These are phyloP conservation scores for Ormosia semicastrata DNA, from an alignment of 306 rosid species.

Conservation along the genomic window DNA sequence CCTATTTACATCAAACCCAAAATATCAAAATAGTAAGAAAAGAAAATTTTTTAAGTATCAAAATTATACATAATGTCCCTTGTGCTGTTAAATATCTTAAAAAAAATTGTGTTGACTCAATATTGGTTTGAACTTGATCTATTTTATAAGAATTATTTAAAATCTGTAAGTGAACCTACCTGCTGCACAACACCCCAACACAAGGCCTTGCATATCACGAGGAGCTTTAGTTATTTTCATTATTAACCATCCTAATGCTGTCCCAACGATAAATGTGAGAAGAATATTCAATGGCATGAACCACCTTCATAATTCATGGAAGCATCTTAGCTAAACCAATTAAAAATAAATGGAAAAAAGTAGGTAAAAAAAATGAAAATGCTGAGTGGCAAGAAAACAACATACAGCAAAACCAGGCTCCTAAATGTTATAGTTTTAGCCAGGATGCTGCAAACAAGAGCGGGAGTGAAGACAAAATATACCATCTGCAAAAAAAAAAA, in stretches of 20 bases:
- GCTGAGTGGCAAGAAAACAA: neutral
- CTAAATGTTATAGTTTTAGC: slow-evolving; percentile 3
- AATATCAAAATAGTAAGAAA: neutral
- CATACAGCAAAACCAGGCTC: slow-evolving; percentile 13
- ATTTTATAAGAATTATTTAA: neutral
- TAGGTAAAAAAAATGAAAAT: neutral
- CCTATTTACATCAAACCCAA: slow-evolving; percentile 14
- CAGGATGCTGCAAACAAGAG: slow-evolving; percentile 28
- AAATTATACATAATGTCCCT: neutral
- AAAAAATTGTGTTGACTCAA: neutral
- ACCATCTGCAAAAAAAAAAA: slow-evolving; percentile 11
- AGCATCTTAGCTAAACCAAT: neutral
- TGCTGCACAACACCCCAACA: slow-evolving; percentile 42
- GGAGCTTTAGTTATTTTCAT: slow-evolving; percentile 27
- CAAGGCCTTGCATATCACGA: slow-evolving; percentile 28
- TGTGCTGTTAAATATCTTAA: neutral
- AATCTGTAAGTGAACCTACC: slow-evolving; percentile 6
- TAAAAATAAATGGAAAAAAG: neutral
- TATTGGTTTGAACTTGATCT: neutral
- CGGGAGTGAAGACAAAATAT: slow-evolving; percentile 28
- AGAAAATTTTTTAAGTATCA: neutral
- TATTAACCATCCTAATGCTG: slow-evolving; percentile 32
- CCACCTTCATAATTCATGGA: slow-evolving; percentile 30
- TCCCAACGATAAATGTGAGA: slow-evolving; percentile 22
- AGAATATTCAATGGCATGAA: slow-evolving; percentile 42